Percentiles rank a stretch among this genome's conserved stretches.
These are phyloP conservation scores for Malassezia dermatis DNA, from an alignment of 1,284 basidiomycete species.

Conservation along the genomic window DNA sequence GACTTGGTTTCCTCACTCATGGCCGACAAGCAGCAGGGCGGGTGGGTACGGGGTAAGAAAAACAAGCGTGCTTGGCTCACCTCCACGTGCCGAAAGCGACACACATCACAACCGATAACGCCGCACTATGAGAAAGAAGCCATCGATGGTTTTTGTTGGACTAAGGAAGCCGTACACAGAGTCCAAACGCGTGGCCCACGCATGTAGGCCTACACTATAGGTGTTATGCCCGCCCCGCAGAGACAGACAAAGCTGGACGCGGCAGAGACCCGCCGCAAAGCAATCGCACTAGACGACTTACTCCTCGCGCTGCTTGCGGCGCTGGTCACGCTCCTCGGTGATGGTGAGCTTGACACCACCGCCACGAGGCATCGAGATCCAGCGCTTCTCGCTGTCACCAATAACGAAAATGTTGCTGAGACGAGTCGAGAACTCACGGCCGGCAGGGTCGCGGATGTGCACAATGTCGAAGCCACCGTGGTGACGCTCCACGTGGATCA, in stretches of 20 bases:
- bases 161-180: conserved; percentile 15
- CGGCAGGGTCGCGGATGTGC: conserved; percentile 89
- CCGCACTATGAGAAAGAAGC: neutral
- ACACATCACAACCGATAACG: neutral
- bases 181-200: conserved; percentile 1
- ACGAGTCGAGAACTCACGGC: conserved; percentile 63
- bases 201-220: conserved; percentile 7
- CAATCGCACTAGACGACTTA: neutral
- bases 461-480: conserved; percentile 79
- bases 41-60: neutral
- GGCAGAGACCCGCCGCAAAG: neutral
- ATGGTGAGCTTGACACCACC: conserved; percentile 80
- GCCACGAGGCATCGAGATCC: conserved; percentile 94
- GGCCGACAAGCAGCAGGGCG: neutral
- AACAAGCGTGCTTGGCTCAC: neutral
- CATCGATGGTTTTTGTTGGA: conserved; percentile 13
- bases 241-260: neutral
- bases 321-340: conserved; percentile 50
- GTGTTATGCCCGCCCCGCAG: neutral
- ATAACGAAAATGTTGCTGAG: conserved; percentile 96
- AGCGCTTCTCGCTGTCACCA: conserved; percentile 86
- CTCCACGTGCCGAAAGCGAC: neutral
- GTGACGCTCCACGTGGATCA: conserved; percentile 92
- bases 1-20: conserved; percentile 13
- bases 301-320: conserved; percentile 35